Evolutionary conservation across 805 yeast species (phyloP).

Genomic region (Lipomyces sp.): DNA sequence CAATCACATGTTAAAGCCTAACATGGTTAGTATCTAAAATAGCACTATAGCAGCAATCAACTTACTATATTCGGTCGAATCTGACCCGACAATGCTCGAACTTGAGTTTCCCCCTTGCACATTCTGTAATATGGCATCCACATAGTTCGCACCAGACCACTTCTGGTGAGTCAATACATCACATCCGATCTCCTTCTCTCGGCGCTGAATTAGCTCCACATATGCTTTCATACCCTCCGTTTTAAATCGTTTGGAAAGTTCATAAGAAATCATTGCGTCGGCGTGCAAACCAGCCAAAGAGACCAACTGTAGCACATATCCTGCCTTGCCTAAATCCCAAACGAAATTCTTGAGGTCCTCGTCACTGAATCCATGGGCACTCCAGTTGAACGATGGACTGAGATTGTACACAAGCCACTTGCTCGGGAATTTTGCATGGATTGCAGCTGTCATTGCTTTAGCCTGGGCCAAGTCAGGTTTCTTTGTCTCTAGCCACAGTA

Average conservation of each 20-base stretch:
- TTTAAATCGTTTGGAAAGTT: constrained; percentile 54
- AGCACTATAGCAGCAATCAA: constrained; percentile 1
- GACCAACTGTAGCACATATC: constrained; percentile 63
- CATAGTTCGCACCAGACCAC: constrained; percentile 66
- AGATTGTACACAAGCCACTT: constrained; percentile 64
- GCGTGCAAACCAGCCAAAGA: constrained; percentile 65
- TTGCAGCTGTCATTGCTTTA: constrained; percentile 51
- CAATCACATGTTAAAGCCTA: not conserved
- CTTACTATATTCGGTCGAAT: constrained; percentile 32
- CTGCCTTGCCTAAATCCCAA: constrained; percentile 59
- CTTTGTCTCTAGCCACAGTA: constrained; percentile 67
- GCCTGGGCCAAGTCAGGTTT: constrained; percentile 61
- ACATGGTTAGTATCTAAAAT: not conserved
- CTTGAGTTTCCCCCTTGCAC: constrained; percentile 50
- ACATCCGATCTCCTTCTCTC: constrained; percentile 53
- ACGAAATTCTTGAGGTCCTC: constrained; percentile 55
- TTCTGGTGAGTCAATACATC: constrained; percentile 64
- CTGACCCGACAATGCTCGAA: constrained; percentile 31
- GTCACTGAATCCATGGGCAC: constrained; percentile 58
- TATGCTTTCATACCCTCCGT: constrained; percentile 64
- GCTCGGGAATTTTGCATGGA: constrained; percentile 56
- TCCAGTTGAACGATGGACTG: constrained; percentile 67
- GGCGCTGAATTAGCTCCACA: constrained; percentile 56
- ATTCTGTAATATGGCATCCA: constrained; percentile 52
- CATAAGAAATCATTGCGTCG: constrained; percentile 58